phyloP scores from a whole-genome alignment of 2,329 filamentous ascomycete genomes.

The Alternaria sp. region DNA sequence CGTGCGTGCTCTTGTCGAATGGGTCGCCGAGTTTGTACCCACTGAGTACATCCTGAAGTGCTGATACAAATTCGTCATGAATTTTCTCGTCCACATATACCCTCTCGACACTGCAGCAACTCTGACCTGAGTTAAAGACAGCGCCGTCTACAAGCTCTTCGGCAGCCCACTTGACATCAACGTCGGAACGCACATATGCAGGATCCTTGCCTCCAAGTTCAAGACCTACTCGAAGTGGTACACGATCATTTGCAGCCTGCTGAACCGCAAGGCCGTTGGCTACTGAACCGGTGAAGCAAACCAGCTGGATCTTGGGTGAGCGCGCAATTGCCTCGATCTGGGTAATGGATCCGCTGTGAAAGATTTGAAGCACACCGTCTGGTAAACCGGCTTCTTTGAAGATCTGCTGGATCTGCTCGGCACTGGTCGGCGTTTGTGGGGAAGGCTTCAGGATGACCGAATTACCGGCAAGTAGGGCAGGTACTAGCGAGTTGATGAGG shows the following conservation, averaged over 20 bases:
- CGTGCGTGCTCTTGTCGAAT: constrained; percentile 76
- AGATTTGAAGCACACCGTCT: constrained; percentile 84
- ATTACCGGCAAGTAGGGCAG: constrained; percentile 89
- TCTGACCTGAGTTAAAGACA: constrained; percentile 99
- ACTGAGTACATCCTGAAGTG: constrained; percentile 78
- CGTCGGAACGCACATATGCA: constrained; percentile 85
- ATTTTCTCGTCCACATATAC: constrained; percentile 89
- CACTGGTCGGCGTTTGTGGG: constrained; percentile 91
- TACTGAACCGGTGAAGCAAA: constrained; percentile 95
- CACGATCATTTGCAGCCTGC: constrained; percentile 80
- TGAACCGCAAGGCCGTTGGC: constrained; percentile 87
- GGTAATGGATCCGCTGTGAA: constrained; percentile 83
- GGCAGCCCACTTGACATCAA: constrained; percentile 89
- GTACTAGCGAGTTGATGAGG: constrained; percentile 89
- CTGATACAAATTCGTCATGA: constrained; percentile 81
- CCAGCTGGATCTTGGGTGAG: constrained; percentile 76
- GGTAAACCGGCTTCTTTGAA: constrained; percentile 85
- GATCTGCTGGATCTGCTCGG: constrained; percentile 79
- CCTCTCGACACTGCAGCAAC: constrained; percentile 91
- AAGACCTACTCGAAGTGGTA: constrained; percentile 81
- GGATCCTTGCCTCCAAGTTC: constrained; percentile 96
- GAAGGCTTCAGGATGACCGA: constrained; percentile 93
- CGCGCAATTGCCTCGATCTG: constrained; percentile 81
- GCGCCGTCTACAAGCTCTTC: constrained; percentile 94
- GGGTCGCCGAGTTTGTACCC: constrained; percentile 90